phyloP scores from a whole-genome alignment of 2,329 filamentous ascomycete species.

The Trichoderma pleuroti region DNA sequence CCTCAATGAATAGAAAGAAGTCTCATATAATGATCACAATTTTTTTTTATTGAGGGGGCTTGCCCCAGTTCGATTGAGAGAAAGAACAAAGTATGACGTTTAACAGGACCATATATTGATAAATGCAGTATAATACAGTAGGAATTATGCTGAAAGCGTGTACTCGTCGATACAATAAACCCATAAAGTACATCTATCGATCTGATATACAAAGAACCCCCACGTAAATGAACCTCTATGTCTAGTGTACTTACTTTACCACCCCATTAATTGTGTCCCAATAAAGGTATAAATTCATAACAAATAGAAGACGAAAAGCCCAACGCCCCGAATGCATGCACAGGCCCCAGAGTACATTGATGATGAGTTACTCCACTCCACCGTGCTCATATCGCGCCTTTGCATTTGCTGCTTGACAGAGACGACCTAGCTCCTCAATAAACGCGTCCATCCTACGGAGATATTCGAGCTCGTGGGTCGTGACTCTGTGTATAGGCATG shows the following conservation, averaged over 20 bases:
- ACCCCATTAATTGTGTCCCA: not conserved
- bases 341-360: not conserved
- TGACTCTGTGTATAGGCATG: conserved; percentile 31
- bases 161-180: not conserved
- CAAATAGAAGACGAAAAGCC: not conserved
- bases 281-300: not conserved
- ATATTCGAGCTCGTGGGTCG: conserved; percentile 37
- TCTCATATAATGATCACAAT: no score
- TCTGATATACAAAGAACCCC: not conserved
- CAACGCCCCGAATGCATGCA: not conserved
- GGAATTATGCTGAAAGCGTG: not conserved
- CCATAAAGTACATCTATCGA: no score
- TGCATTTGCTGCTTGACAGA: conserved; percentile 37
- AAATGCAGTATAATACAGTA: not conserved
- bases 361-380: not conserved
- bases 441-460: conserved; percentile 42
- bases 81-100: not conserved
- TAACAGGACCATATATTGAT: not conserved
- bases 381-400: conserved; percentile 21
- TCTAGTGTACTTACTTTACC: not conserved
- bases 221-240: not conserved
- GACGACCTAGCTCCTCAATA: conserved; percentile 41
- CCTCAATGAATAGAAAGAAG: no score
- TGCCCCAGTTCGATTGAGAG: not conserved
- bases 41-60: not conserved